Evolutionary conservation across 208 protist genomes (phyloP), one percentile per base, ranked within the genome.

Genomic region (Trypanosoma brucei): DNA sequence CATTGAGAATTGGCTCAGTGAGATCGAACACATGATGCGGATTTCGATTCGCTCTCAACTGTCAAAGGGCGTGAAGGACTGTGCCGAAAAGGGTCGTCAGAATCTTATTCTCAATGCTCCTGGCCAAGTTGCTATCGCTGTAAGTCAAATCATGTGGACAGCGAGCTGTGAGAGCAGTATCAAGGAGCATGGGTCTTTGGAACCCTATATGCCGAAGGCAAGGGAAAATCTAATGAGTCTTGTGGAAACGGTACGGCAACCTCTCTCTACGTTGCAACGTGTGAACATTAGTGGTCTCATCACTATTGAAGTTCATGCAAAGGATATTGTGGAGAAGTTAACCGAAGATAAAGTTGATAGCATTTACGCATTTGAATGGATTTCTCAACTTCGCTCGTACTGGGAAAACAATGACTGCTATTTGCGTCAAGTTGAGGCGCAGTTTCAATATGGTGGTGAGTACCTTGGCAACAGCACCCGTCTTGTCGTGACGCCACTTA

Each of bases 1-100:
- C 66, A 95, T 99, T 39, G 97, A 99, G 75, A 92, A 96, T 64
- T 99, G 98, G 97, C 84, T 99, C 65, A 93, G 91, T 30, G 88
- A 98, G 59, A 93, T 99, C 60, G 96, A 98, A 77, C 62, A 65
- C 42, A 94, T 97, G 81, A 98, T 98, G 94, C 93, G 92, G 68
- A 58, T 83, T 35, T 97, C 92, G 1, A 93, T 98, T 51, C 88
- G 93, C 36, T 65, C 81, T 31, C 79, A 95, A 64, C 68, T 97
- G 13, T 81, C 96, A 49, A 74, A 89, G 46, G 88, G 89, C 8
- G 55, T 98, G 49, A 87, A 85, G 62, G 75, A 82, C 45, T 91
- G 87, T 60, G 75, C 64, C 9, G 71, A 68, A 44, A 96, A 91
- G 74, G 65, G 73, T 39, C 69, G 89, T 45, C 62, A 81, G 56